A percentile compares a stretch with the other conserved stretches of the same genome.
Evolutionary conservation across 176 grass and related monocot species (phyloP).

Genomic region (Hordeum vulgare): MorexV3_pseudomolecules_assembly NC_058518.1:488137277-488137776

Average conservation of each 20-base stretch:
- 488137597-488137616: background rate
- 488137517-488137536: background rate
- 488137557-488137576: background rate
- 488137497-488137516: background rate
- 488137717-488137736: slow-evolving; percentile 30
- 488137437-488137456: slow-evolving; percentile 26
- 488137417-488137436: background rate
- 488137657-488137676: background rate
- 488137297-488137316: background rate
- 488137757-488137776: slow-evolving; percentile 12
- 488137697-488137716: slow-evolving; percentile 36
- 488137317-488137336: background rate
- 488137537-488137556: slow-evolving; percentile 3
- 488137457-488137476: background rate
- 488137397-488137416: slow-evolving; percentile 41
- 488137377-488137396: slow-evolving; percentile 37
- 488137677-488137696: background rate
- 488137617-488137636: background rate
- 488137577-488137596: slow-evolving; percentile 23
- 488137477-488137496: background rate
- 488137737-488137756: slow-evolving; percentile 31
- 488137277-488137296: background rate
- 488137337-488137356: slow-evolving; percentile 18
- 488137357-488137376: slow-evolving; percentile 33
- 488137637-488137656: slow-evolving; percentile 47